Base-by-base conservation (phyloP, 495 filamentous ascomycete genomes). In the Lasiosphaeria ovina region DNA sequence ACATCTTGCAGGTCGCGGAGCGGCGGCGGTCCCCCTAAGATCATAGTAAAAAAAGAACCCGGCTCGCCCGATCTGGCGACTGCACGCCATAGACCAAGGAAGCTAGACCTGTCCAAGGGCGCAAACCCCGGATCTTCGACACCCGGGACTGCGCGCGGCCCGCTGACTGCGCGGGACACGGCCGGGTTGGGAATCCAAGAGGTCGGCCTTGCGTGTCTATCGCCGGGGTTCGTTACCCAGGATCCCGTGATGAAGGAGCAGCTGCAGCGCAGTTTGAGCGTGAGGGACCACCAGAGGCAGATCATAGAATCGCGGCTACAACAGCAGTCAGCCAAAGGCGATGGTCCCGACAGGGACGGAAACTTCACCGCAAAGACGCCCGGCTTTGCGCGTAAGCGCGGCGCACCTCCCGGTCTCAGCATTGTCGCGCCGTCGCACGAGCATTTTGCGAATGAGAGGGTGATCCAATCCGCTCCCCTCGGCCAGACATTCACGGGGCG, bases 231-330 rank as follows among this genome's bases (percentile, higher is more conserved):
- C 70, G 87, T 92, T 52, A 97, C 94, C 2, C 88, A 97, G 63
- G 93, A 98, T 74, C 94, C 94, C n/a, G 81, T 87, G 11, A 96
- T 96, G 92, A 85, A 92, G 65, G 91, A 97, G 73, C 93, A 97
- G 69, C 75, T 98, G 60, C 91, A 97, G 72, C 86, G 92, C 65
- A 98, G 94, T 71, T 84, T 97, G 66, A 93, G 90, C 35, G 92
- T 98, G 31, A 84, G 91, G 59, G 95, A 98, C 62, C 92, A 96
- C 66, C 94, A 98, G 72, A 83, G 92, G 59, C 90, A 89, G 57
- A 96, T 98, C 59, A 98, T 98, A 62, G 93, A 98, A 76, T 86
- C 90, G 49, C 85, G 94, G 68, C 80, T 94, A 68, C 93, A 97
- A 65, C 91, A 89, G 67, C 90, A 91, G 11, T 88, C 87, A 38